These are phyloP conservation scores for Fusarium siculi DNA, from an alignment of 2,329 filamentous ascomycete genomes.

Conservation along the genomic window DNA sequence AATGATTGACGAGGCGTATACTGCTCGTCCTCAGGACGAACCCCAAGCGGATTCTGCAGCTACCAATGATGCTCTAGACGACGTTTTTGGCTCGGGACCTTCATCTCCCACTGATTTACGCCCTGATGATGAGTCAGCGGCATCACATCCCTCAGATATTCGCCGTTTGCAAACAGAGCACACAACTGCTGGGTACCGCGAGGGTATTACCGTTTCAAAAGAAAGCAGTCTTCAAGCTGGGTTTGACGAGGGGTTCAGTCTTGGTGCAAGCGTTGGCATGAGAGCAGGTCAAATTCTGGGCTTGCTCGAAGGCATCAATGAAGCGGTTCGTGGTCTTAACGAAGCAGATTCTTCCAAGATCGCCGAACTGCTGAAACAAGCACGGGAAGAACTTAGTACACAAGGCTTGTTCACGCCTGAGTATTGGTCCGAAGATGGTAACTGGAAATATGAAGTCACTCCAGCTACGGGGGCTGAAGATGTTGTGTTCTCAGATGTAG, in stretches of 20 bases:
- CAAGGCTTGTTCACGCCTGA: constrained; percentile 70
- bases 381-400: constrained; percentile 69
- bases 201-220: constrained; percentile 84
- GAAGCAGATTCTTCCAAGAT: constrained; percentile 29
- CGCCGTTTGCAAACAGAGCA: constrained; percentile 80
- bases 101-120: constrained; percentile 32
- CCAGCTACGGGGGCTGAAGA: constrained; percentile 50
- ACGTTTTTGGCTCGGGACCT: constrained; percentile 50
- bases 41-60: constrained; percentile 4
- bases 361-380: constrained; percentile 47
- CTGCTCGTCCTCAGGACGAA: constrained; percentile 33
- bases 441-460: constrained; percentile 73
- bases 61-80: constrained; percentile 48
- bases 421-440: constrained; percentile 77
- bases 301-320: constrained; percentile 75
- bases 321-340: constrained; percentile 53
- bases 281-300: constrained; percentile 81
- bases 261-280: constrained; percentile 84
- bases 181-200: constrained; percentile 87
- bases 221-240: constrained; percentile 80
- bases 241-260: constrained; percentile 89
- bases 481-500: constrained; percentile 70
- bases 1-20: constrained; percentile 44
- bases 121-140: constrained; percentile 6
- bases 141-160: constrained; percentile 70